Evolutionary conservation across 495 filamentous ascomycete genomes (phyloP).

Genomic region (Xylaria venustula): DNA sequence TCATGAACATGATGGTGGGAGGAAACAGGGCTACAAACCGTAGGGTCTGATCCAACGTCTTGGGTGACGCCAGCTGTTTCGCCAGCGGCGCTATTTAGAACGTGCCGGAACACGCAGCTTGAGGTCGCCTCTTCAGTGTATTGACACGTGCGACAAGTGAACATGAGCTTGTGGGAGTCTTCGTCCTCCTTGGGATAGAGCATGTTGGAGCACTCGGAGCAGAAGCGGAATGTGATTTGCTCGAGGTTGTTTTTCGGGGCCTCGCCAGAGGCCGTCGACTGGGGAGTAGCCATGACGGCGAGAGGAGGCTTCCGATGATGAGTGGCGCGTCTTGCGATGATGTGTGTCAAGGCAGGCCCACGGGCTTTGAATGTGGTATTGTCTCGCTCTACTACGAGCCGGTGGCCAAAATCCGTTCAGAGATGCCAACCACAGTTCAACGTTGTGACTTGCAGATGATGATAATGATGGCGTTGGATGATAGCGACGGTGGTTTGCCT

Average conservation of each 20-base stretch:
- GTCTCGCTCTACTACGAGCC: not conserved
- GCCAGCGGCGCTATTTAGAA: conserved; percentile 81
- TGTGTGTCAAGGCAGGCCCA: too few species aligned
- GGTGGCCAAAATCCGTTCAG: not conserved
- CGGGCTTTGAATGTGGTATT: not conserved
- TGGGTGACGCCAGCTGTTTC: conserved; percentile 97
- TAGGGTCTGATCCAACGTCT: conserved; percentile 94
- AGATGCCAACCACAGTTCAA: too few species aligned
- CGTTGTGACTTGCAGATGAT: too few species aligned
- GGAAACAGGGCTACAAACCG: conserved; percentile 68
- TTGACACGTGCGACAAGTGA: conserved; percentile 83
- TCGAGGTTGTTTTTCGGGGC: conserved; percentile 54
- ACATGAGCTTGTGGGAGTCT: conserved; percentile 49
- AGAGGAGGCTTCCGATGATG: not conserved
- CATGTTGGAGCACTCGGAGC: conserved; percentile 97
- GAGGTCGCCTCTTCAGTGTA: conserved; percentile 81
- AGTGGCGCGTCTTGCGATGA: conserved; percentile 1
- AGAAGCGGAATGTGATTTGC: conserved; percentile 94
- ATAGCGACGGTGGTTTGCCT: too few species aligned
- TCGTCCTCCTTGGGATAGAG: conserved; percentile 93
- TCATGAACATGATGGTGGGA: conserved; percentile 20
- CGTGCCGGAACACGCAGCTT: conserved; percentile 88
- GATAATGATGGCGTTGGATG: too few species aligned
- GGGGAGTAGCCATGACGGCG: conserved; percentile 58
- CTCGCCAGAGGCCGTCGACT: conserved; percentile 51